phyloP scores from a whole-genome alignment of 768 basidiomycete genomes.

The Crassisporium funariophilum region DNA sequence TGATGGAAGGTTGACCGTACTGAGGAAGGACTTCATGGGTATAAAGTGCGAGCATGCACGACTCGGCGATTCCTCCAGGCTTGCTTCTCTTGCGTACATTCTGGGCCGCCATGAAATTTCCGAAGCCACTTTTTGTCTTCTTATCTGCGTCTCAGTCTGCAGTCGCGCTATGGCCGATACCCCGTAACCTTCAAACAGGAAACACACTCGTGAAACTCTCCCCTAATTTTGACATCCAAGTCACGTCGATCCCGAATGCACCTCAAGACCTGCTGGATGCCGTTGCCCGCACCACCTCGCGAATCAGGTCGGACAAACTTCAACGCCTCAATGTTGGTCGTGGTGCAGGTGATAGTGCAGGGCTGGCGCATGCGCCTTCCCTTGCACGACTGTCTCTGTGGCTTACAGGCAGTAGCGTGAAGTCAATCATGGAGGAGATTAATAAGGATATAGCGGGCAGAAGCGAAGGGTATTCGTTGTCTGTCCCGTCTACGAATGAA shows the following conservation, averaged over 20 bases:
- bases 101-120: background rate
- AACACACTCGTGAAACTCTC: slow-evolving; percentile 48
- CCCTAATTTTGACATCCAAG: slow-evolving; percentile 49
- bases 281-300: slow-evolving; percentile 46
- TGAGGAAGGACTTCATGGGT: no score
- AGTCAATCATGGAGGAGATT: slow-evolving; percentile 54
- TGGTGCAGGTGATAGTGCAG: slow-evolving; percentile 47
- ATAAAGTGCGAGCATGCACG: slow-evolving; percentile 3
- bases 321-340: slow-evolving; percentile 61
- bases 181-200: slow-evolving; percentile 46
- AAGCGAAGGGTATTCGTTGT: slow-evolving; percentile 62
- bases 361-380: slow-evolving; percentile 40
- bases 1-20: no score
- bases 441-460: slow-evolving; percentile 48
- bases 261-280: slow-evolving; percentile 65
- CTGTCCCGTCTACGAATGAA: slow-evolving; percentile 50
- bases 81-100: background rate
- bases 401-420: slow-evolving; percentile 29
- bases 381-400: slow-evolving; percentile 48
- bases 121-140: slow-evolving; percentile 3
- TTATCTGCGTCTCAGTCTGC: slow-evolving; percentile 14
- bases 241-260: slow-evolving; percentile 35
- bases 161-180: slow-evolving; percentile 50
- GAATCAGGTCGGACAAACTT: slow-evolving; percentile 55
- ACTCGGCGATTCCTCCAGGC: no score